Conservation (phyloP, 2,329 filamentous ascomycete species). For the Pezicula rhizophila region DNA sequence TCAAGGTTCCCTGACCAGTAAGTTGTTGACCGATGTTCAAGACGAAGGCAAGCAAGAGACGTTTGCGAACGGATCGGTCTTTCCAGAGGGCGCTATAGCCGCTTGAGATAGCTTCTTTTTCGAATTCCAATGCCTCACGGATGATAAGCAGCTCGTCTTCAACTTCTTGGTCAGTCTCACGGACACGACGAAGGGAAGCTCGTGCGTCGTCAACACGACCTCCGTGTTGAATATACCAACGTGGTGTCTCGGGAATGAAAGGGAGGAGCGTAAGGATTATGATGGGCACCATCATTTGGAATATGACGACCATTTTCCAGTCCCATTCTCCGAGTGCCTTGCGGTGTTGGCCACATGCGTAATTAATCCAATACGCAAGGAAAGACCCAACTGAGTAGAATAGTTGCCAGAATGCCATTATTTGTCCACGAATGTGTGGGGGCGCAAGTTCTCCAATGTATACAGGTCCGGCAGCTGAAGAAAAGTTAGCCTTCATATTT, state of each 20-base stretch:
- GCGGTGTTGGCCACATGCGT: constrained; percentile 51
- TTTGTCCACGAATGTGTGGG: constrained; percentile 56
- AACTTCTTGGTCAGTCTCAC: constrained; percentile 58
- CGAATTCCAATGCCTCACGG: constrained; percentile 63
- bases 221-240: constrained; percentile 60
- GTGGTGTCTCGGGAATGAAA: constrained; percentile 61
- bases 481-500: neutral
- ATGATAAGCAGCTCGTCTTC: constrained; percentile 61
- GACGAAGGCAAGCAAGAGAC: constrained; percentile 57
- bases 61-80: constrained; percentile 61
- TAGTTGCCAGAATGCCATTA: constrained; percentile 67
- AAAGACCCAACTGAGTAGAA: constrained; percentile 62
- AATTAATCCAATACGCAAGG: constrained; percentile 62
- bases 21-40: constrained; percentile 68
- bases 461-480: constrained; percentile 55
- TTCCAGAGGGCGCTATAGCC: constrained; percentile 64
- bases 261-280: constrained; percentile 56
- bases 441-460: constrained; percentile 67
- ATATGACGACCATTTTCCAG: constrained; percentile 66
- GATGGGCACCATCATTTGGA: constrained; percentile 59
- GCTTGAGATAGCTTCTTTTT: constrained; percentile 60
- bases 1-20: constrained; percentile 66
- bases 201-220: constrained; percentile 56
- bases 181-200: constrained; percentile 50
- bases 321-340: constrained; percentile 60